Base-by-base conservation (phyloP, 192 early-diverging fungal species). In the Phlyctochytrium planicorne region DNA sequence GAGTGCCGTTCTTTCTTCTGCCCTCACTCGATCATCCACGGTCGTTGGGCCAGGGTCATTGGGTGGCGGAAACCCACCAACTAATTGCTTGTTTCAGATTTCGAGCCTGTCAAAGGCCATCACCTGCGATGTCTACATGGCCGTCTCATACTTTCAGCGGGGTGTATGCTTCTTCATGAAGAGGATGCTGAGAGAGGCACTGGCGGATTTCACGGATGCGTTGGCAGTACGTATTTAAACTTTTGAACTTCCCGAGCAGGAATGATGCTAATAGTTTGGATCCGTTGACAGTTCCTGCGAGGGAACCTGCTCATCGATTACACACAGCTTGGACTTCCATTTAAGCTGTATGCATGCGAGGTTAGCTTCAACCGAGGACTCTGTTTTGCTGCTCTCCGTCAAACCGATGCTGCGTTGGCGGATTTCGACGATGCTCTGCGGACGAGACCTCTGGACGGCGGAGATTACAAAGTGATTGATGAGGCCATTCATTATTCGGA, bases 291-390 rank as follows among this genome's bases (percentile, higher is more conserved):
- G 72, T 60, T 63, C 30, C 66, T 82, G 53, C 77, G 81, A 2
- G 90, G 91, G 61, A 96, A 94, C 77, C 80, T 87, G 62, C 83
- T 91, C 40, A 96, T 98, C 63, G 94, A 98, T 77, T 98, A 98
- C 74, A 87, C 88, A 63, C 97, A 98, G 73, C 82, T 98, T 31
- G 97, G 97, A 1, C 87, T 97, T 34, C 81, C 87, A 33, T 95
- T 90, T 79, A 91, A 93, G 73, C 82, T 98, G 30, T 94, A 90
- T 72, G 76, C 88, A 0, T 96, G 90, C 73, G 91, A 98, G 75
- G 88, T 95, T 16, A 71, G 91, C 59, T 98, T 92, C 84, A 97
- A 97, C 75, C 87, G 92, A 14, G 95, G 88, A 0, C 82, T 98
- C 30, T 91, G 90, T 71, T 85, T 86, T 66, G 82, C 93, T 14